These are phyloP conservation scores for Metschnikowia baotianmanensis DNA, from an alignment of 805 yeast species.

Conservation along the genomic window DNA sequence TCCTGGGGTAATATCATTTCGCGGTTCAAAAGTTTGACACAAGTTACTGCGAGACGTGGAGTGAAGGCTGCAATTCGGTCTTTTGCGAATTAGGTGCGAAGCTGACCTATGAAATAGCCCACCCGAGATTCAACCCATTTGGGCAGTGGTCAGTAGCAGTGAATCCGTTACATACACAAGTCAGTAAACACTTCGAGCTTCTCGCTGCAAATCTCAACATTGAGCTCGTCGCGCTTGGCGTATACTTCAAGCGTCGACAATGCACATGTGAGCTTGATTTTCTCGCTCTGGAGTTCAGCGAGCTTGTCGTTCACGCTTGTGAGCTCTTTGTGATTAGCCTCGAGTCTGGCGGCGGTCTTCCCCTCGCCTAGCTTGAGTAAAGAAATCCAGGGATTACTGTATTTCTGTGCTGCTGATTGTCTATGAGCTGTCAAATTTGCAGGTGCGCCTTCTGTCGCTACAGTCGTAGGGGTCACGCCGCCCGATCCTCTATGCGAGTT, in stretches of 20 bases:
- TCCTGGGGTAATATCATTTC: too few species aligned
- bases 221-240: constrained; percentile 31
- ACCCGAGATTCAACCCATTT: too few species aligned
- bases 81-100: too few species aligned
- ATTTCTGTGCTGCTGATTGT: neutral
- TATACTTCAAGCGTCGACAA: constrained; percentile 19
- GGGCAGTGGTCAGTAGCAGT: too few species aligned
- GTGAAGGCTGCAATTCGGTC: too few species aligned
- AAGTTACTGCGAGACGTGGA: too few species aligned
- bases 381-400: constrained; percentile 33
- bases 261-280: constrained; percentile 19
- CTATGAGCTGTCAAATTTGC: too few species aligned
- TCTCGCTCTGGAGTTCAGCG: constrained; percentile 24
- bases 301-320: constrained; percentile 25
- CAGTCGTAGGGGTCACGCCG: neutral
- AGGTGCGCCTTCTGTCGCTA: neutral
- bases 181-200: constrained; percentile 50
- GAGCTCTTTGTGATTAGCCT: constrained; percentile 27
- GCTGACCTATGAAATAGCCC: too few species aligned
- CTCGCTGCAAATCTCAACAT: constrained; percentile 41
- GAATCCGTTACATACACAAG: too few species aligned
- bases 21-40: too few species aligned
- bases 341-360: constrained; percentile 24
- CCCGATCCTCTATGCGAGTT: constrained; percentile 1
- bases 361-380: constrained; percentile 29